A percentile compares a stretch with the other conserved stretches of the same genome.
phyloP scores from a whole-genome alignment of 495 filamentous ascomycete genomes.

The Pyrenopolyporus hunteri region DNA sequence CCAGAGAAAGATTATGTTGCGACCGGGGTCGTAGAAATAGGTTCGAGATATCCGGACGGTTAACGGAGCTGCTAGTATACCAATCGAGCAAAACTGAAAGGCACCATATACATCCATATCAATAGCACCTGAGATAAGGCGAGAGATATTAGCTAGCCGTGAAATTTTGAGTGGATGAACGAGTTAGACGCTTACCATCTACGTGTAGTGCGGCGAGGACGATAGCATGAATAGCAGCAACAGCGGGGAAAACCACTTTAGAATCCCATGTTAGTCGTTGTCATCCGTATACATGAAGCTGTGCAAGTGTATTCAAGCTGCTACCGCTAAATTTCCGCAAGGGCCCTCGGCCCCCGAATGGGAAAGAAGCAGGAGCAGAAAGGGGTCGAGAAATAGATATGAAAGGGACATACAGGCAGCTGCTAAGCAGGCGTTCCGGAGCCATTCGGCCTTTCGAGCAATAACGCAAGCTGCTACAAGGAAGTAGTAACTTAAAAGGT shows the following conservation, averaged over 20 bases:
- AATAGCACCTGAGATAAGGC: conserved; percentile 52
- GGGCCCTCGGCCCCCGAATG: not conserved
- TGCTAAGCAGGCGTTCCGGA: conserved; percentile 64
- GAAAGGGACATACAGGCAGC: conserved; percentile 47
- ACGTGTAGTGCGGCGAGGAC: conserved; percentile 60
- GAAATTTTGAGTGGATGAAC: not conserved
- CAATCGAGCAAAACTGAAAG: conserved; percentile 67
- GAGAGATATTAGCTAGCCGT: conserved; percentile 10
- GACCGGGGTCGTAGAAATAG: conserved; percentile 64
- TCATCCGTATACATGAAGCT: not conserved
- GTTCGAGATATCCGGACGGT: conserved; percentile 62
- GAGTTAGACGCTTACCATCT: conserved; percentile 49
- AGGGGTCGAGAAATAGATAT: not conserved
- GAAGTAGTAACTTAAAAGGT: conserved; percentile 59
- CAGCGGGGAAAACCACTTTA: conserved; percentile 61
- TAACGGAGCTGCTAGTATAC: conserved; percentile 62
- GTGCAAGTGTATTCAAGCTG: not conserved
- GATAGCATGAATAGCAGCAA: conserved; percentile 65
- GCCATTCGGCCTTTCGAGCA: conserved; percentile 62
- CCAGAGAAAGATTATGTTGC: conserved; percentile 68
- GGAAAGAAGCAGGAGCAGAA: not conserved
- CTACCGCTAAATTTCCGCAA: not conserved
- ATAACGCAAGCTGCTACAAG: conserved; percentile 64
- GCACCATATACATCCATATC: conserved; percentile 71
- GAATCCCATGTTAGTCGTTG: conserved; percentile 1